Evolutionary conservation across 352 stramenopile species (phyloP).

Genomic region (Globisporangium sylvaticum): DNA sequence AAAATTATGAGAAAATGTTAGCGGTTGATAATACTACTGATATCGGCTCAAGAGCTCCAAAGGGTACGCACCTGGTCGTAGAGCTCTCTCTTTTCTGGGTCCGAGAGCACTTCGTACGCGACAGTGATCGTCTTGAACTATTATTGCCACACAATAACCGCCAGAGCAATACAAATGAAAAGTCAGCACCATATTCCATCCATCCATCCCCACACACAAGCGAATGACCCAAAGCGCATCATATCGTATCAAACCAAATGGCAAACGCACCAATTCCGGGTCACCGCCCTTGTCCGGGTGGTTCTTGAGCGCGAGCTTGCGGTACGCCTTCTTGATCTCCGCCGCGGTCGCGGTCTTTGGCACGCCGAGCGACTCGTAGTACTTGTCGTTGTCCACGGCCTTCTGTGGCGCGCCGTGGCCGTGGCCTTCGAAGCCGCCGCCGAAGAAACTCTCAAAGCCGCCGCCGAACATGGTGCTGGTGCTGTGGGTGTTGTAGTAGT

Average conservation of each 20-base stretch:
- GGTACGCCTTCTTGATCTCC: constrained; percentile 91
- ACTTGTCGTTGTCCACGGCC: constrained; percentile 84
- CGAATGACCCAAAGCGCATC: not conserved
- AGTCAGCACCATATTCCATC: constrained; percentile 5
- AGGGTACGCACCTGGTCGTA: constrained; percentile 64
- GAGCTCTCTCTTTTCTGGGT: constrained; percentile 87
- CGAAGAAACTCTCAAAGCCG: constrained; percentile 86
- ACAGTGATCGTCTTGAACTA: constrained; percentile 92
- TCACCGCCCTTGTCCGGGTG: constrained; percentile 99
- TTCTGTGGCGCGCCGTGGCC: constrained; percentile 42
- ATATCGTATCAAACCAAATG: not conserved
- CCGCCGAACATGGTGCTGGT: constrained; percentile 67
- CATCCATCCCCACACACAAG: not conserved
- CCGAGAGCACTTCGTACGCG: constrained; percentile 96
- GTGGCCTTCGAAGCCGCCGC: constrained; percentile 63
- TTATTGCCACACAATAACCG: constrained; percentile 9
- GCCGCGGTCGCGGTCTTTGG: constrained; percentile 74
- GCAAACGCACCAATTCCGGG: constrained; percentile 75
- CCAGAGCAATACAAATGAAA: not conserved
- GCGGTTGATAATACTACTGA: not conserved
- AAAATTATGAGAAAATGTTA: not conserved
- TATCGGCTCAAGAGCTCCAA: not conserved
- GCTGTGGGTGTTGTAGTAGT: constrained; percentile 1
- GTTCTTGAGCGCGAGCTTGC: constrained; percentile 90
- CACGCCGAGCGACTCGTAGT: constrained; percentile 87